Evolutionary conservation across 2,329 filamentous ascomycete species (phyloP).

Genomic region (Talaromyces sp.): DNA sequence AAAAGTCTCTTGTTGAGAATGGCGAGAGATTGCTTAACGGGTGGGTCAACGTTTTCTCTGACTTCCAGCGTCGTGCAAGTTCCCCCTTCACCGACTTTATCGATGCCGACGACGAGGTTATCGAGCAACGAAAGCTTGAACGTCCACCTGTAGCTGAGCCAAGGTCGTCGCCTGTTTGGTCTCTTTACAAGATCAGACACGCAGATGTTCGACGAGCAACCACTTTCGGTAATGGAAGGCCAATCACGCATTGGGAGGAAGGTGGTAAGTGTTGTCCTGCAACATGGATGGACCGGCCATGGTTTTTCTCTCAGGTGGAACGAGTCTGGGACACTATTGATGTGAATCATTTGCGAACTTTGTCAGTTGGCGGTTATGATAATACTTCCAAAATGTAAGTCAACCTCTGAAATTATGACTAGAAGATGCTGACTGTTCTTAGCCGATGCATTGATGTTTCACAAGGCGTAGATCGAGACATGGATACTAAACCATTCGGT

Average conservation of each 20-base stretch:
- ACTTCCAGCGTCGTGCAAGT: constrained; percentile 59
- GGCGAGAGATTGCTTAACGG: constrained; percentile 29
- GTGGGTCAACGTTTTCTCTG: constrained; percentile 47
- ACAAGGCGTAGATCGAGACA: constrained; percentile 68
- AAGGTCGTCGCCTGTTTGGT: constrained; percentile 33
- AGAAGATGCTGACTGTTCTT: constrained; percentile 13
- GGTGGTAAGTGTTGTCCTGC: constrained; percentile 54
- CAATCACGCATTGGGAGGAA: constrained; percentile 60
- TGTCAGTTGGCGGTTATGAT: constrained; percentile 53
- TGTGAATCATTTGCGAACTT: constrained; percentile 56
- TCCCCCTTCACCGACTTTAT: constrained; percentile 63
- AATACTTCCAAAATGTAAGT: constrained; percentile 56
- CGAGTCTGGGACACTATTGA: constrained; percentile 68
- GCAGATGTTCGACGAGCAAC: constrained; percentile 52
- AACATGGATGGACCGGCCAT: constrained; percentile 56
- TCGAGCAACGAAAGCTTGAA: constrained; percentile 52
- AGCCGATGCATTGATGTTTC: constrained; percentile 60
- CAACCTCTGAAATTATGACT: background rate
- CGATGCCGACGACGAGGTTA: constrained; percentile 54
- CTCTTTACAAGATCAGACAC: constrained; percentile 59
- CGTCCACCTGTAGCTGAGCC: constrained; percentile 30
- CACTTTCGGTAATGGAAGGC: constrained; percentile 55
- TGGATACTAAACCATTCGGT: constrained; percentile 52
- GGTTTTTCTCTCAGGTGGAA: constrained; percentile 53
- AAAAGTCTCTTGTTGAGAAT: constrained; percentile 32